Conservation (phyloP, 805 yeast genomes). For the Zygoascus biomembranicola region DNA sequence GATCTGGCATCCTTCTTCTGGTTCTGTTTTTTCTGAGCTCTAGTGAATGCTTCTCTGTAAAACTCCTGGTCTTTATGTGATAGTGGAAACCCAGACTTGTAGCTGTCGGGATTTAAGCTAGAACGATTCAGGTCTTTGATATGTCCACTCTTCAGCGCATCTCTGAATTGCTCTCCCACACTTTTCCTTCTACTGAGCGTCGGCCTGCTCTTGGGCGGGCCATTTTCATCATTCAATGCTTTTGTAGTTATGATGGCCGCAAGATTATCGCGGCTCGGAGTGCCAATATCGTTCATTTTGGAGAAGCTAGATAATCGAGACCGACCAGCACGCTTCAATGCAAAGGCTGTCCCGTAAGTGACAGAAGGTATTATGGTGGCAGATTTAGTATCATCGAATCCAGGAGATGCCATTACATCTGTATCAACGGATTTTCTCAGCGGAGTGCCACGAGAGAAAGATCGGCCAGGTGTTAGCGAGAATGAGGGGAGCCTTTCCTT, state of each 20-base stretch:
- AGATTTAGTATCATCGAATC: neutral
- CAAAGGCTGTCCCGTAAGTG: neutral
- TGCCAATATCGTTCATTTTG: neutral
- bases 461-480: neutral
- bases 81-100: neutral
- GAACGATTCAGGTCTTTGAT: neutral
- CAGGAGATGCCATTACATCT: neutral
- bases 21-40: neutral
- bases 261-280: neutral
- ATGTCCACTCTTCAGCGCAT: neutral
- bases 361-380: neutral
- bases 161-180: neutral
- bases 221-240: neutral
- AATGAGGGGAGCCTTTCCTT: neutral
- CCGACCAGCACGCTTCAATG: neutral
- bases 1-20: neutral
- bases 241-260: neutral
- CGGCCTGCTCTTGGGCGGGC: neutral
- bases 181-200: neutral
- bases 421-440: neutral
- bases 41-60: neutral
- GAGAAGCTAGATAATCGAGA: neutral
- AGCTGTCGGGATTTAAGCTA: neutral
- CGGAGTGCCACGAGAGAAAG: neutral
- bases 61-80: neutral